Percentiles rank a stretch among this genome's conserved stretches.
phyloP scores from a whole-genome alignment of 768 basidiomycete genomes.

The Gyrodon lividus region DNA sequence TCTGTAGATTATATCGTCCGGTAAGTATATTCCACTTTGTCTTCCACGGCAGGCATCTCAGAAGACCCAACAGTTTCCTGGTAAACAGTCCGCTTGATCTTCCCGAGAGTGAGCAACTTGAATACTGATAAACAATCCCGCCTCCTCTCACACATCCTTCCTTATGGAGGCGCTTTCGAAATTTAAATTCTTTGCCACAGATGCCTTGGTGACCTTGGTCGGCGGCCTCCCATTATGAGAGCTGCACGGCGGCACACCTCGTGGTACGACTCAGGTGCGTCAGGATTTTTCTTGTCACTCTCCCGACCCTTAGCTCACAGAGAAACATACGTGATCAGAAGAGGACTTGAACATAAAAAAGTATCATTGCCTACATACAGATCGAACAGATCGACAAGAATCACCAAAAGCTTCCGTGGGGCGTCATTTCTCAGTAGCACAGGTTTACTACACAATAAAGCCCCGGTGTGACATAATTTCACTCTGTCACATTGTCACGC shows the following conservation, averaged over 20 bases:
- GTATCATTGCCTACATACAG: conserved; percentile 5
- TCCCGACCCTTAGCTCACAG: not conserved
- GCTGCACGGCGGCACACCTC: conserved; percentile 1
- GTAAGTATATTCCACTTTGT: not conserved
- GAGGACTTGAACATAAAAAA: conserved; percentile 3
- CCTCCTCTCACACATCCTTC: no score
- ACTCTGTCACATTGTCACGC: conserved; percentile 29
- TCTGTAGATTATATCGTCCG: conserved; percentile 8
- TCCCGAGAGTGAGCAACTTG: not conserved
- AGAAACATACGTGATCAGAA: conserved; percentile 10
- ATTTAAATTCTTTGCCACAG: no score
- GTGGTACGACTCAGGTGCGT: not conserved
- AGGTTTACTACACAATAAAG: conserved; percentile 26
- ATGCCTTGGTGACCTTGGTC: not conserved
- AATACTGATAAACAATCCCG: no score
- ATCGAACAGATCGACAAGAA: conserved; percentile 13
- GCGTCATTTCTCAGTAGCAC: conserved; percentile 25
- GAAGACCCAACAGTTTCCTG: no score
- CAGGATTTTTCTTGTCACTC: not conserved
- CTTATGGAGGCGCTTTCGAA: not conserved
- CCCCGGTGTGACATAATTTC: conserved; percentile 25
- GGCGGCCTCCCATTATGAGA: not conserved
- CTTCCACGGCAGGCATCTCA: not conserved
- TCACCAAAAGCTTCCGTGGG: conserved; percentile 11
- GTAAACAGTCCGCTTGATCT: not conserved